phyloP scores from a whole-genome alignment of 495 filamentous ascomycete species.

The Talaromyces proteolyticus region DNA sequence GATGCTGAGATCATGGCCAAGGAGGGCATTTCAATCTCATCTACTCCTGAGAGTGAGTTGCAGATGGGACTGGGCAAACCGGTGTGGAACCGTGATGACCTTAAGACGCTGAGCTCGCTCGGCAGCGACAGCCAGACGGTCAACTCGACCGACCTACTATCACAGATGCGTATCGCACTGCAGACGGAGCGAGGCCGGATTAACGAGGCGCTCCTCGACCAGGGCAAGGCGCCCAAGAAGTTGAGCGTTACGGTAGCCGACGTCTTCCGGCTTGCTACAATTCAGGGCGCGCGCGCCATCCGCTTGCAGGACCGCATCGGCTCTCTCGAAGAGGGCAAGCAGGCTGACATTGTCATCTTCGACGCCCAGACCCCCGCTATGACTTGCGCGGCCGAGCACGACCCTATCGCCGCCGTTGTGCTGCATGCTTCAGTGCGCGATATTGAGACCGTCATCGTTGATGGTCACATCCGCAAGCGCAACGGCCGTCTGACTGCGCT shows the following conservation, averaged over 20 bases:
- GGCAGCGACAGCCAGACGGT: constrained; percentile 46
- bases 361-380: constrained; percentile 33
- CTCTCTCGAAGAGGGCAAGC: constrained; percentile 36
- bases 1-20: constrained; percentile 21
- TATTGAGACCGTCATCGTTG: constrained; percentile 42
- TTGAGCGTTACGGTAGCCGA: constrained; percentile 33
- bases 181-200: constrained; percentile 27
- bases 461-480: constrained; percentile 36
- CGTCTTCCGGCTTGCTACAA: constrained; percentile 43
- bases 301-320: constrained; percentile 36
- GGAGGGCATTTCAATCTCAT: constrained; percentile 20
- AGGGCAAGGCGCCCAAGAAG: constrained; percentile 19
- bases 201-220: constrained; percentile 17
- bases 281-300: constrained; percentile 39
- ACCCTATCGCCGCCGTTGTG: constrained; percentile 40
- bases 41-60: constrained; percentile 36
- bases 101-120: constrained; percentile 23
- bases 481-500: no score
- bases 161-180: constrained; percentile 39
- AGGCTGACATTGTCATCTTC: constrained; percentile 42
- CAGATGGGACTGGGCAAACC: constrained; percentile 31
- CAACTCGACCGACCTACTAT: constrained; percentile 29
- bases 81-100: constrained; percentile 21
- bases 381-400: constrained; percentile 33
- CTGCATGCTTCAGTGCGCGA: constrained; percentile 37